Percentiles rank a stretch among this genome's conserved stretches.
Evolutionary conservation across 2,329 filamentous ascomycete genomes (phyloP).

Genomic region (Stachybotrys echinatus): DNA sequence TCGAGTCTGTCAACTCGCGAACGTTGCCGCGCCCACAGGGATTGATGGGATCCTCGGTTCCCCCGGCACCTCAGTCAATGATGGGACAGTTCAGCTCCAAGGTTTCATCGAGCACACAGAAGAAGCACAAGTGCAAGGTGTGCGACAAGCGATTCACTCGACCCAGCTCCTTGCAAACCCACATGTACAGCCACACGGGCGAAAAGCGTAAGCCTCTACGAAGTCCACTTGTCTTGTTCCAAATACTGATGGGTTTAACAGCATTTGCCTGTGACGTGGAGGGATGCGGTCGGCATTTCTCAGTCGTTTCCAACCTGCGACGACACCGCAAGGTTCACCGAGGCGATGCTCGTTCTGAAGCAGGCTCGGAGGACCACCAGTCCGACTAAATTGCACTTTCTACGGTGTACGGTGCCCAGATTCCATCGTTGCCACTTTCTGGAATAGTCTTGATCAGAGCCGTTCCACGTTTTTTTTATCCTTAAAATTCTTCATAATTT

Average conservation of each 20-base stretch:
- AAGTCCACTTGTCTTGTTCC: neutral
- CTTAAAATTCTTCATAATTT: too few species aligned
- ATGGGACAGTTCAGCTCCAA: constrained; percentile 99
- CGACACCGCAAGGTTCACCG: constrained; percentile 94
- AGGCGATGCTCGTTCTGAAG: constrained; percentile 57
- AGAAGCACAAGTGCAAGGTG: constrained; percentile 99
- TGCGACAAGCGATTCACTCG: constrained; percentile 97
- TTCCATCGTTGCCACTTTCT: too few species aligned
- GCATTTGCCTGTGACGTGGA: constrained; percentile 93
- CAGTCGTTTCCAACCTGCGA: constrained; percentile 91
- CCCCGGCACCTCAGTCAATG: constrained; percentile 90
- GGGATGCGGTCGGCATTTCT: constrained; percentile 93
- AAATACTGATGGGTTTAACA: constrained; percentile 28
- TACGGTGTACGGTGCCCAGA: neutral
- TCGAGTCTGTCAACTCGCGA: constrained; percentile 73
- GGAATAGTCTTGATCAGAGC: neutral
- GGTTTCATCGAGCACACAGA: constrained; percentile 89
- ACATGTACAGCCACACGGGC: constrained; percentile 98
- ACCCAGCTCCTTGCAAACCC: constrained; percentile 89
- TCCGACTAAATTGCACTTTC: constrained; percentile 40
- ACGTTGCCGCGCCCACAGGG: constrained; percentile 77
- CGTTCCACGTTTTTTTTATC: neutral
- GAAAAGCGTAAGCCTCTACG: constrained; percentile 80
- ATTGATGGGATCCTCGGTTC: constrained; percentile 54
- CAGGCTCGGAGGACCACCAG: constrained; percentile 58